Conservation (phyloP, 2,329 filamentous ascomycete genomes). For the Hirsutella minnesotensis region DNA sequence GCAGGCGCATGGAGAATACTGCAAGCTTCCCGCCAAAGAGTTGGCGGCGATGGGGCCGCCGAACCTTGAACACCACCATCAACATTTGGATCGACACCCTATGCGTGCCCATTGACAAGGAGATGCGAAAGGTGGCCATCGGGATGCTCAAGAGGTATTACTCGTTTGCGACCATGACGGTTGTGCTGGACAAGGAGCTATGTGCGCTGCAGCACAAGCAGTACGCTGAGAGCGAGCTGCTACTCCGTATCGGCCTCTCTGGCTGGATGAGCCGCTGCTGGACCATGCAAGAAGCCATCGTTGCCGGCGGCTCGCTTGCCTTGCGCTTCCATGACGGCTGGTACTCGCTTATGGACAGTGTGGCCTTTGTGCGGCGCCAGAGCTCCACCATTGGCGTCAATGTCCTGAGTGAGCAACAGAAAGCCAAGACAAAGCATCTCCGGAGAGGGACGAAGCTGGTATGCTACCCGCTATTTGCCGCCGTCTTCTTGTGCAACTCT, state of each 20-base stretch:
- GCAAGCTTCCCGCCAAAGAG: not conserved
- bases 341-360: not conserved
- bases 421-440: not conserved
- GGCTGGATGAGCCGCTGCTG: not conserved
- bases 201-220: not conserved
- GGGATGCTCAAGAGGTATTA: not conserved
- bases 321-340: not conserved
- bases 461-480: not conserved
- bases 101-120: not conserved
- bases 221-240: not conserved
- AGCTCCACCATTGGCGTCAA: not conserved
- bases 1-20: not conserved
- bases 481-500: not conserved
- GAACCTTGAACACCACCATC: not conserved
- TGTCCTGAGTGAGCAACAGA: not conserved
- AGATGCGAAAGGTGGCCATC: not conserved
- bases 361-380: not conserved
- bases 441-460: not conserved
- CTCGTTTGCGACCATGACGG: not conserved
- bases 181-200: not conserved
- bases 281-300: not conserved
- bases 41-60: not conserved
- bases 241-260: not conserved
- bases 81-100: not conserved
- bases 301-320: not conserved